phyloP scores from a whole-genome alignment of 2,329 filamentous ascomycete species.

The Diplodia mutila region DNA sequence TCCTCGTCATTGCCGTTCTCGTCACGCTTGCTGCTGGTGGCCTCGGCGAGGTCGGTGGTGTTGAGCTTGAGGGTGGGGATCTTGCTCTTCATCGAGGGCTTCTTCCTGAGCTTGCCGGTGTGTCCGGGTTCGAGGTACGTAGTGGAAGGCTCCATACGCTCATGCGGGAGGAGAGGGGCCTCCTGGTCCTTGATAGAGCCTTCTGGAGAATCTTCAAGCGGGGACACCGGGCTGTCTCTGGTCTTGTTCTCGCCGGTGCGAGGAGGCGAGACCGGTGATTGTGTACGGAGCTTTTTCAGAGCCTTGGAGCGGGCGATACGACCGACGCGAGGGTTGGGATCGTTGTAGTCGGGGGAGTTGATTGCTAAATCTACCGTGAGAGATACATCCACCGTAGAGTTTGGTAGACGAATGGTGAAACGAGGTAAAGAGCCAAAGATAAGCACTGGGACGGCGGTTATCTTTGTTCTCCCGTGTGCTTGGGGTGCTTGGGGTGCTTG shows the following conservation, averaged over 20 bases:
- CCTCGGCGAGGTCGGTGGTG: not conserved
- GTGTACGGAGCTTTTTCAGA: not conserved
- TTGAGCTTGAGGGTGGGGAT: not conserved
- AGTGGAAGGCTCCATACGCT: not conserved
- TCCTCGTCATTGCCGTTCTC: not conserved
- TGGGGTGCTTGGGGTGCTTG: too few species aligned
- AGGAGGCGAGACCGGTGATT: not conserved
- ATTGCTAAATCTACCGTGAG: not conserved
- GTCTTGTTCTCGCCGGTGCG: not conserved
- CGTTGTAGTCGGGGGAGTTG: not conserved
- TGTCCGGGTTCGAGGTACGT: not conserved
- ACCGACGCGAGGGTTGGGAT: not conserved
- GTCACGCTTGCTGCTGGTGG: too few species aligned
- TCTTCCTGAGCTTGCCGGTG: not conserved
- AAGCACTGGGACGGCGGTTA: not conserved
- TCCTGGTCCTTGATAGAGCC: not conserved
- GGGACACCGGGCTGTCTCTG: conserved; percentile 1
- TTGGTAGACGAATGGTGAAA: not conserved
- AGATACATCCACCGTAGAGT: not conserved
- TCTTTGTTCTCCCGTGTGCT: not conserved
- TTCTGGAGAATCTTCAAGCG: not conserved
- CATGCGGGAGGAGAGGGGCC: conserved; percentile 4
- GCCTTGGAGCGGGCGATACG: not conserved
- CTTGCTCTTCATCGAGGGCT: too few species aligned
- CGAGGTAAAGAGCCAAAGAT: not conserved